These are phyloP conservation scores for Mycena belliarum DNA, from an alignment of 768 basidiomycete genomes.

Conservation along the genomic window DNA sequence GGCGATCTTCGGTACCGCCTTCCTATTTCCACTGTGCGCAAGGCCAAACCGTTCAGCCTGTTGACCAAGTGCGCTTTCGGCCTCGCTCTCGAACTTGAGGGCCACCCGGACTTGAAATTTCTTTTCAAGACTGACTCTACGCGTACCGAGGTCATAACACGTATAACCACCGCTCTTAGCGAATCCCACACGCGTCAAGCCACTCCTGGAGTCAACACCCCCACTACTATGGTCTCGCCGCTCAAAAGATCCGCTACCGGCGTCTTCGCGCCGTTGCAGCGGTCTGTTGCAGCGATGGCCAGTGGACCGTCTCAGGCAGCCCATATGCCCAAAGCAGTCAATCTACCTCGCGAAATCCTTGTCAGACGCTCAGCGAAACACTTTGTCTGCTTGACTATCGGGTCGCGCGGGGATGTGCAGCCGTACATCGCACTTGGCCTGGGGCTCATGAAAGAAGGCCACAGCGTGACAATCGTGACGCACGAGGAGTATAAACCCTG, in stretches of 20 bases:
- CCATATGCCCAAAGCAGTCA: slow-evolving; percentile 48
- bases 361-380: slow-evolving; percentile 40
- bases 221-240: background rate
- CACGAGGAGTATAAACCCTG: slow-evolving; percentile 57
- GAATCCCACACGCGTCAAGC: slow-evolving; percentile 12
- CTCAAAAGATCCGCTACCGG: slow-evolving; percentile 33
- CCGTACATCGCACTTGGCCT: slow-evolving; percentile 61
- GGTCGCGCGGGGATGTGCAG: slow-evolving; percentile 66
- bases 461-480: slow-evolving; percentile 57
- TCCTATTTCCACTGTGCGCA: slow-evolving; percentile 39
- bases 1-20: slow-evolving; percentile 45
- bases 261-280: slow-evolving; percentile 47
- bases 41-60: slow-evolving; percentile 36
- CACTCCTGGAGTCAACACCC: background rate
- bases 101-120: slow-evolving; percentile 48
- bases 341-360: slow-evolving; percentile 41
- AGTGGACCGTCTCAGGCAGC: slow-evolving; percentile 30
- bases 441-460: slow-evolving; percentile 46
- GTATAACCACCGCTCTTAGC: slow-evolving; percentile 29
- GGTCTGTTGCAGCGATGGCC: slow-evolving; percentile 34
- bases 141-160: slow-evolving; percentile 46
- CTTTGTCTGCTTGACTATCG: slow-evolving; percentile 66
- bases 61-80: slow-evolving; percentile 34
- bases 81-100: slow-evolving; percentile 45
- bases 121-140: slow-evolving; percentile 43